Evolutionary conservation across 805 yeast genomes (phyloP).

Genomic region (Candida gorgasii): DNA sequence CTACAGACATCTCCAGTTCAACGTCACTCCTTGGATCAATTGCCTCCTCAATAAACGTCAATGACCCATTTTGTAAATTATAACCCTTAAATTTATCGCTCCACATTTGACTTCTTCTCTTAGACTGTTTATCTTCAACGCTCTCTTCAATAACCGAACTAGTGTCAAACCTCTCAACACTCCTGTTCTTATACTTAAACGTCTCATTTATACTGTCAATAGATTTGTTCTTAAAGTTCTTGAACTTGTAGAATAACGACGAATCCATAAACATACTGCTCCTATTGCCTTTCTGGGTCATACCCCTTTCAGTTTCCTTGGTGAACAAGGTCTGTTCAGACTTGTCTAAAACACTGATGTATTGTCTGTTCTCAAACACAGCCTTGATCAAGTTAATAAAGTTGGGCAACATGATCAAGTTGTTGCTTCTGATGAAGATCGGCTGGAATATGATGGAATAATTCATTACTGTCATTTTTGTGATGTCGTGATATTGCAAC

Average conservation of each 20-base stretch:
- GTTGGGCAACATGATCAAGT: slow-evolving; percentile 17
- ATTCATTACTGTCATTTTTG: slow-evolving; percentile 31
- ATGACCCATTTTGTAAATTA: slow-evolving; percentile 12
- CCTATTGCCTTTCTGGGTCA: not conserved
- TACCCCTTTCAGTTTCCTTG: no score
- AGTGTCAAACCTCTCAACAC: not conserved
- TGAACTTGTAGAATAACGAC: slow-evolving; percentile 13
- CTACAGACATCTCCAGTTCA: not conserved
- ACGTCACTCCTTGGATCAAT: slow-evolving; percentile 8
- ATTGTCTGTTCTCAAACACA: slow-evolving; percentile 18
- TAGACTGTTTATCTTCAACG: not conserved
- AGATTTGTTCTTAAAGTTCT: slow-evolving; percentile 16
- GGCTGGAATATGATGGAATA: slow-evolving; percentile 35
- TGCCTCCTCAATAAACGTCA: slow-evolving; percentile 7
- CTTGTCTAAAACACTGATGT: not conserved
- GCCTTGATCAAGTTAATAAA: slow-evolving; percentile 20
- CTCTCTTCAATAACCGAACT: not conserved
- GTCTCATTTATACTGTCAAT: slow-evolving; percentile 18
- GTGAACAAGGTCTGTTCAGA: not conserved
- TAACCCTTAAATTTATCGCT: slow-evolving; percentile 11
- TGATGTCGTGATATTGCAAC: slow-evolving; percentile 18
- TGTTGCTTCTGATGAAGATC: slow-evolving; percentile 23
- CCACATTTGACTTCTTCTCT: slow-evolving; percentile 3
- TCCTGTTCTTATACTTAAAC: slow-evolving; percentile 4
- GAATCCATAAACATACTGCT: slow-evolving; percentile 3